Percentiles rank a stretch among this genome's conserved stretches.
Evolutionary conservation across 2,329 filamentous ascomycete genomes (phyloP).

Genomic region (Lachnellula hyalina): DNA sequence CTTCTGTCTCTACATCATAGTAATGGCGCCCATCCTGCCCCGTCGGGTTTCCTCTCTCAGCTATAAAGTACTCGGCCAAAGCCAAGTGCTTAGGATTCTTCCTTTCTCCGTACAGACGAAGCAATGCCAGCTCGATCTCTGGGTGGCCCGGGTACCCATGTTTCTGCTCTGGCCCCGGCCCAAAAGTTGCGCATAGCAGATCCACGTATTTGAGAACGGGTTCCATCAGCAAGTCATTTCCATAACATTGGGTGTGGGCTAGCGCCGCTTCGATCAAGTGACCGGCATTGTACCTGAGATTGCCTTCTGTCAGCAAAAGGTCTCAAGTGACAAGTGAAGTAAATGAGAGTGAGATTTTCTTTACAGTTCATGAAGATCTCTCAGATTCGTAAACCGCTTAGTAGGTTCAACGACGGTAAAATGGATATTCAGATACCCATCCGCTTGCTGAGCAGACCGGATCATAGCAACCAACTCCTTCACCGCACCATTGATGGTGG

Average conservation of each 20-base stretch:
- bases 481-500: conserved; percentile 45
- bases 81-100: conserved; percentile 35
- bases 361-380: conserved; percentile 58
- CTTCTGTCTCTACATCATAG: conserved; percentile 48
- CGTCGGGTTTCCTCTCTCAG: conserved; percentile 49
- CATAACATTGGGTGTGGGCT: conserved; percentile 48
- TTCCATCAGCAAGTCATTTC: conserved; percentile 45
- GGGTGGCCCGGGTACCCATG: conserved; percentile 59
- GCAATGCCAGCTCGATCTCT: conserved; percentile 46
- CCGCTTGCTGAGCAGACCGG: conserved; percentile 47
- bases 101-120: conserved; percentile 41
- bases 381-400: conserved; percentile 51
- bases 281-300: conserved; percentile 51
- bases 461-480: conserved; percentile 55
- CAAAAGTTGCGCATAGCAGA: conserved; percentile 47
- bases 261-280: conserved; percentile 58
- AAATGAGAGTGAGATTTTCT: conserved; percentile 12
- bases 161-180: conserved; percentile 42
- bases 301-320: neutral
- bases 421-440: conserved; percentile 60
- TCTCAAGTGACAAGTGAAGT: neutral
- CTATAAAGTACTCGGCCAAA: conserved; percentile 51
- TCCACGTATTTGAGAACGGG: conserved; percentile 50
- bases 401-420: conserved; percentile 54
- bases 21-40: conserved; percentile 46